Evolutionary conservation across 208 protist species (phyloP), one percentile per base, ranked within the genome.

Genomic region (Blastocrithidia nonstop): DNA sequence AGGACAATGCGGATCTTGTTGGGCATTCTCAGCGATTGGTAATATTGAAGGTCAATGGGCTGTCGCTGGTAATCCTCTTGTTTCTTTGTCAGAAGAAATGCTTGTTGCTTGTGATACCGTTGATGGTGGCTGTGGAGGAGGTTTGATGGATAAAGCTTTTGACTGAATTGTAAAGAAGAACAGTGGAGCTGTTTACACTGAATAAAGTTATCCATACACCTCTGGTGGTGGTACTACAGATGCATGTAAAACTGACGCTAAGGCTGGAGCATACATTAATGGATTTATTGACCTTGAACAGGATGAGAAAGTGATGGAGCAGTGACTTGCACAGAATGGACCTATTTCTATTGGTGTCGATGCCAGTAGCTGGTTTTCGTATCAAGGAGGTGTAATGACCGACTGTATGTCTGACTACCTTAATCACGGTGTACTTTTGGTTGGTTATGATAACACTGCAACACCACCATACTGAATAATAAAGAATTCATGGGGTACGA

Each of bases 1-100:
- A 66, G 87, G 88, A 33, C 53, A 54, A 31, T 98, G 95, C 70
- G 96, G 95, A 55, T 94, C 83, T 16, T 98, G 95, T 71, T 98
- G 95, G 95, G 57, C 94, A 41, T 98, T 98, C 83, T 87, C 82
- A 6, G 69, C 95, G 15, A 93, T 88, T 31, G 90, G 87, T 37
- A 66, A 90, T 46, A 74, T 95, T 28, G 94, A 97, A 60, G 71
- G 85, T 6, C 56, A 65, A 44, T 83, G 64, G 58, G 50, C 50
- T 26, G 29, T 71, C 3, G 41, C 49, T 2, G 75, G 67, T n/a
- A 27, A 88, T 51, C 24, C 51, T 25, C 65, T 95, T n/a, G 49
- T 55, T 2, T 19, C 41, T 15, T 69, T 98, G 13, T 96, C 92
- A 8, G 94, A 97, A 71, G 87, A 97, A 70, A 54, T 90, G 53